Percentiles rank a stretch among this genome's conserved stretches.
These are phyloP conservation scores for Glycine latifolia DNA, from an alignment of 306 rosid species.

Conservation along the genomic window DNA sequence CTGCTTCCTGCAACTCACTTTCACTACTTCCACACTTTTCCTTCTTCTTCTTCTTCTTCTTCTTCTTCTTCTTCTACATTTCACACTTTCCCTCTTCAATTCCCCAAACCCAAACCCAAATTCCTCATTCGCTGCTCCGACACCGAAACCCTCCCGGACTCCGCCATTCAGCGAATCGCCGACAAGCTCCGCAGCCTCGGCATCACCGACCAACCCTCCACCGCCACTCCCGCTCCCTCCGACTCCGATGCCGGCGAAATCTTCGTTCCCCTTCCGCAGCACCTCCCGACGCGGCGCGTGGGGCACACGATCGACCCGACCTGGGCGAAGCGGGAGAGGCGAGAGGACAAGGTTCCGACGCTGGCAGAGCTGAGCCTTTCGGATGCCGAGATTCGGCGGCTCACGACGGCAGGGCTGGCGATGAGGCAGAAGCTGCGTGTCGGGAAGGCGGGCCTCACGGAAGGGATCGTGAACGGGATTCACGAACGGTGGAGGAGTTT, in stretches of 20 bases:
- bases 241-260: slow-evolving; percentile 64
- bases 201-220: slow-evolving; percentile 53
- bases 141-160: slow-evolving; percentile 58
- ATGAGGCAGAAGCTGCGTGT: slow-evolving; percentile 72
- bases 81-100: slow-evolving; percentile 50
- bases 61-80: slow-evolving; percentile 38
- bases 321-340: slow-evolving; percentile 59
- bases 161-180: slow-evolving; percentile 89
- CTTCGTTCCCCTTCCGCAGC: slow-evolving; percentile 73
- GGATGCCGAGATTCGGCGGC: slow-evolving; percentile 64
- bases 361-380: slow-evolving; percentile 84
- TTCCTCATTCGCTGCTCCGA: slow-evolving; percentile 64
- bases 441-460: slow-evolving; percentile 92
- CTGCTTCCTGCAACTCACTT: slow-evolving; percentile 56
- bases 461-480: slow-evolving; percentile 88
- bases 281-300: slow-evolving; percentile 65
- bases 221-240: background rate
- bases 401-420: slow-evolving; percentile 60
- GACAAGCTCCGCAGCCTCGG: slow-evolving; percentile 93
- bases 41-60: too few species aligned
- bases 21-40: slow-evolving; percentile 40
- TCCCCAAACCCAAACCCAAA: slow-evolving; percentile 52
- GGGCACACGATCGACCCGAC: slow-evolving; percentile 85
- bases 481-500: slow-evolving; percentile 85
- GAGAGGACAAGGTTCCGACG: slow-evolving; percentile 67